phyloP scores from a whole-genome alignment of 208 protist genomes.

The Acanthamoeba royreba region DNA sequence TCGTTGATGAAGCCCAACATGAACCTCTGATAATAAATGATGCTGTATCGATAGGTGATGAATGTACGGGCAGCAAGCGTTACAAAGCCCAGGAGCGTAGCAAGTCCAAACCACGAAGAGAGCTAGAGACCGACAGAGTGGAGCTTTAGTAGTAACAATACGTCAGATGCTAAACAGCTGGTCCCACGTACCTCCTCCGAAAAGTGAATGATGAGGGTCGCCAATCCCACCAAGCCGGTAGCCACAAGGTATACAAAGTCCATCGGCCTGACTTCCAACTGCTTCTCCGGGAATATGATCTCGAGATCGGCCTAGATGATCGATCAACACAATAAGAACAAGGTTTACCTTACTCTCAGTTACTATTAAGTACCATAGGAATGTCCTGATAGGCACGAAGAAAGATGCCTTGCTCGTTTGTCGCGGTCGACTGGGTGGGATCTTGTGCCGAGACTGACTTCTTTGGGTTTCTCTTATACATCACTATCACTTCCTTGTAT shows the following conservation, averaged over 20 bases:
- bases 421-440: not conserved
- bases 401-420: not conserved
- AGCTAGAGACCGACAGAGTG: not conserved
- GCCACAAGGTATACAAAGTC: not conserved
- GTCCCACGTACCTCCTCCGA: not conserved
- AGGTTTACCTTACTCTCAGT: too few relatives aligned
- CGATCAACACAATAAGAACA: too few relatives aligned
- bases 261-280: not conserved
- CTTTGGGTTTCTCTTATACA: not conserved
- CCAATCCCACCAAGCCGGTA: not conserved
- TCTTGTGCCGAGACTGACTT: not conserved
- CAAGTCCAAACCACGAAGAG: not conserved
- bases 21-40: not conserved
- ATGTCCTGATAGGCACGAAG: not conserved
- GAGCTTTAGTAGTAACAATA: too few relatives aligned
- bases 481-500: not conserved
- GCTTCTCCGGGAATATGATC: not conserved
- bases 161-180: too few relatives aligned
- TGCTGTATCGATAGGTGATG: not conserved
- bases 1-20: not conserved
- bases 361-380: not conserved
- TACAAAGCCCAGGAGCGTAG: not conserved
- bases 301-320: not conserved
- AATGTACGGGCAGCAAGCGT: not conserved
- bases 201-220: not conserved